These are phyloP conservation scores for Cucumis cinereus DNA, from an alignment of 306 rosid species.

Conservation along the genomic window DNA sequence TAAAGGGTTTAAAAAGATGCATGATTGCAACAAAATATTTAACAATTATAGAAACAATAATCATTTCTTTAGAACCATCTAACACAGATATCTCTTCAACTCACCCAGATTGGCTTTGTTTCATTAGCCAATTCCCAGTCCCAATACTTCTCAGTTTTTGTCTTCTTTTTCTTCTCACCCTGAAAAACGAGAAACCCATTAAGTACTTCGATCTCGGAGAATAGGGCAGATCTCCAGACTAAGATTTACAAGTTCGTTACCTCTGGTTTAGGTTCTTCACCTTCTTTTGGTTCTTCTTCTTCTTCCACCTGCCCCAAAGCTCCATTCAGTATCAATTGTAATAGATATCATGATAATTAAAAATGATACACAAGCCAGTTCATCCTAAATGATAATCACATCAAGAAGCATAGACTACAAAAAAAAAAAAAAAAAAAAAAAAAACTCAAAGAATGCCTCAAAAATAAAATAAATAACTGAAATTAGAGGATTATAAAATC, in stretches of 20 bases:
- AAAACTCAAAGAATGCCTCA: not conserved
- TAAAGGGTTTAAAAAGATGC: constrained; percentile 5
- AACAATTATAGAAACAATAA: not conserved
- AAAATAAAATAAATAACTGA: not conserved
- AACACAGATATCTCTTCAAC: constrained; percentile 15
- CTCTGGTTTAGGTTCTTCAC: constrained; percentile 75
- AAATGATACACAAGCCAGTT: not conserved
- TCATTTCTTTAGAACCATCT: not conserved
- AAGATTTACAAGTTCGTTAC: constrained; percentile 21
- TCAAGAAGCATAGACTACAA: not conserved
- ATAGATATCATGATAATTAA: not conserved
- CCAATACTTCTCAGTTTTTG: constrained; percentile 91
- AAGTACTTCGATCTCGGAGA: not conserved
- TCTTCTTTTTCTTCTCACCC: constrained; percentile 71
- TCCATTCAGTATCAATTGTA: not conserved
- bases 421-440: too few relatives aligned
- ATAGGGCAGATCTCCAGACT: not conserved
- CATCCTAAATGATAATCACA: not conserved
- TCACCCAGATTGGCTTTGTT: constrained; percentile 97
- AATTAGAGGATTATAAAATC: not conserved
- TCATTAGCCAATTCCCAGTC: constrained; percentile 96
- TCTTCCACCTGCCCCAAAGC: constrained; percentile 71
- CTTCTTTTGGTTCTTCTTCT: constrained; percentile 92
- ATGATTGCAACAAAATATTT: not conserved
- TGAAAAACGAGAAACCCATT: constrained; percentile 19